A percentile compares a stretch with the other conserved stretches of the same genome.
Evolutionary conservation across 177 flowering plant genomes (phyloP).

Genomic region (Vitis hybrid): DNA sequence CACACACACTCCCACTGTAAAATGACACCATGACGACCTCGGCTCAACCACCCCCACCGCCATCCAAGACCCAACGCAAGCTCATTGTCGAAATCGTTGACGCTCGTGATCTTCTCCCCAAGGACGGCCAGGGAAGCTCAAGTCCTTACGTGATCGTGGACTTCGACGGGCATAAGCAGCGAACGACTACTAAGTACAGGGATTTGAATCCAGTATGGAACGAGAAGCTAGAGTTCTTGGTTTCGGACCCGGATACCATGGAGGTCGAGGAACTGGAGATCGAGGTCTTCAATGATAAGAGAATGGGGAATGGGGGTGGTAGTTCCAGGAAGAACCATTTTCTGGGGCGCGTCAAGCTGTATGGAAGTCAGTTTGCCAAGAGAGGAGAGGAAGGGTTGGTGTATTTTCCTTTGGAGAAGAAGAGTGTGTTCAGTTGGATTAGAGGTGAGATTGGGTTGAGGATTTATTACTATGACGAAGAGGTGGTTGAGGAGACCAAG

Average conservation of each 20-base stretch:
- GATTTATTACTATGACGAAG: slow-evolving; percentile 66
- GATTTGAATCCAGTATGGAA: slow-evolving; percentile 89
- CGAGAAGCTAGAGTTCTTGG: slow-evolving; percentile 73
- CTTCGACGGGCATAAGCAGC: slow-evolving; percentile 75
- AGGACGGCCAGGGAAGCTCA: slow-evolving; percentile 96
- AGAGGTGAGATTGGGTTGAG: slow-evolving; percentile 73
- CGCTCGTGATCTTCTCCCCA: slow-evolving; percentile 83
- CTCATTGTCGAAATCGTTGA: slow-evolving; percentile 75
- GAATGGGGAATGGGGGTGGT: slow-evolving; percentile 40
- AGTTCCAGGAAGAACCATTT: slow-evolving; percentile 68
- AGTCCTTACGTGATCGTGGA: slow-evolving; percentile 82
- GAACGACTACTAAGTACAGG: slow-evolving; percentile 58
- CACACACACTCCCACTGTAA: background rate
- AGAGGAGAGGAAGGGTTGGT: slow-evolving; percentile 70
- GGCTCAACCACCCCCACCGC: slow-evolving; percentile 24
- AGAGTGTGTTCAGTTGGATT: slow-evolving; percentile 88
- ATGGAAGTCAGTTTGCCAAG: slow-evolving; percentile 64
- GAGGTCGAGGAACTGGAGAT: slow-evolving; percentile 71
- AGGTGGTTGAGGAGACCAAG: slow-evolving; percentile 27
- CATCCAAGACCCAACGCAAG: slow-evolving; percentile 35
- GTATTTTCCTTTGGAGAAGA: slow-evolving; percentile 78
- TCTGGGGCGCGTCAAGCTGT: slow-evolving; percentile 77
- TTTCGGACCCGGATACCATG: slow-evolving; percentile 68
- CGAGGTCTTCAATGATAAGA: slow-evolving; percentile 83
- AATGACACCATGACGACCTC: slow-evolving; percentile 44